phyloP scores from a whole-genome alignment of 163 green algal genomes.

The Scenedesmus sp. region DNA sequence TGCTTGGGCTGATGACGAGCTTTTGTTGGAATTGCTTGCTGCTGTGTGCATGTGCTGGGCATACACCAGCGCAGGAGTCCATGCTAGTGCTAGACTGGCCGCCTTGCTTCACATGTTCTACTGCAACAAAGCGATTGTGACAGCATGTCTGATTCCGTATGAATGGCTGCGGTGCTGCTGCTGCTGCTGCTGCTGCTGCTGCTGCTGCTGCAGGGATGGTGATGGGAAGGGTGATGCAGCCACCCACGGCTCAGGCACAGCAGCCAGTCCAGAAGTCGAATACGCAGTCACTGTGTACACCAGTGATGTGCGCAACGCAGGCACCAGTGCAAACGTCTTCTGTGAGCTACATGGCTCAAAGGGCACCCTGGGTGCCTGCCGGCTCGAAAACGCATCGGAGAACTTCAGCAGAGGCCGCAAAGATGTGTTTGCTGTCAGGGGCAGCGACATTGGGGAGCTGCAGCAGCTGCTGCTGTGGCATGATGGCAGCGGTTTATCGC shows the following conservation, averaged over 20 bases:
- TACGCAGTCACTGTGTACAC: conserved; percentile 64
- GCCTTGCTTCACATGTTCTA: not conserved
- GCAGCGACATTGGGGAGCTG: conserved; percentile 58
- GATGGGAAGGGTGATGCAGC: conserved; percentile 7
- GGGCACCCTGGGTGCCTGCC: conserved; percentile 54
- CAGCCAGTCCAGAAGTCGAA: not conserved
- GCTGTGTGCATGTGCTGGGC: not conserved
- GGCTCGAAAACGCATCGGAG: conserved; percentile 29
- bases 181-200: not conserved
- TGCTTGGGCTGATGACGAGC: not conserved
- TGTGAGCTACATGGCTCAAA: conserved; percentile 68
- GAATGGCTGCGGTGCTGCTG: not conserved
- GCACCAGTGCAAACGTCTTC: conserved; percentile 77
- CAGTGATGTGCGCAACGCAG: conserved; percentile 70
- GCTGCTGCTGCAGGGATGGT: conserved; percentile 3
- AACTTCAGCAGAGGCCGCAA: conserved; percentile 44
- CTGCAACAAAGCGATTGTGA: not conserved
- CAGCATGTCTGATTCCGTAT: not conserved
- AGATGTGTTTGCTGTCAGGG: conserved; percentile 61
- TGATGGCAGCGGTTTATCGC: conserved; percentile 54
- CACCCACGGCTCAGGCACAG: not conserved
- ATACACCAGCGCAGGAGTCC: not conserved
- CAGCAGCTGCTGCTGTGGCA: conserved; percentile 63
- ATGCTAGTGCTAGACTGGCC: not conserved
- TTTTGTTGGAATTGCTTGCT: not conserved